Evolutionary conservation across 345 rosid species (phyloP).

Genomic region (Turnera subulata): DNA sequence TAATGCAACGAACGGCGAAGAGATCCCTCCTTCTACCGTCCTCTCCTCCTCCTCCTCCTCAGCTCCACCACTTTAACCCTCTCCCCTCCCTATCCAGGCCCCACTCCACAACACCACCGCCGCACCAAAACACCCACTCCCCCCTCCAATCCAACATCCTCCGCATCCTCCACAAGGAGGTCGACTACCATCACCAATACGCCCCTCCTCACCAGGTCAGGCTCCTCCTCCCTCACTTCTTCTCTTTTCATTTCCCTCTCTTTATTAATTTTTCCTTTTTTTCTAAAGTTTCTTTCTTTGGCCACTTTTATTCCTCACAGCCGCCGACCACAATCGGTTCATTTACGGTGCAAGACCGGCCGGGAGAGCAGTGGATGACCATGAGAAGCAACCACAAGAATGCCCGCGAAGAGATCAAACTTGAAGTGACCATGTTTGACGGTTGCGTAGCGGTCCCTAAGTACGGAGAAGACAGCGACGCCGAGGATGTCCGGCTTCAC

Average conservation of each 20-base stretch:
- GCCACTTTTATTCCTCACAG: constrained; percentile 26
- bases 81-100: constrained; percentile 14
- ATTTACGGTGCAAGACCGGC: constrained; percentile 50
- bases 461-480: constrained; percentile 44
- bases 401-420: constrained; percentile 41
- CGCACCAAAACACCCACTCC: constrained; percentile 25
- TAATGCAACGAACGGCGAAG: background rate
- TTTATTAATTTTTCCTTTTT: background rate
- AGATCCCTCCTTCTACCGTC: background rate
- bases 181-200: constrained; percentile 53
- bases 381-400: constrained; percentile 41
- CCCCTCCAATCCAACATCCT: constrained; percentile 58
- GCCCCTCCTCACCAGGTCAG: constrained; percentile 58
- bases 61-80: too few relatives aligned
- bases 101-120: constrained; percentile 14
- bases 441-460: constrained; percentile 44
- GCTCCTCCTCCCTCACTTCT: background rate
- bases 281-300: background rate
- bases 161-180: constrained; percentile 54
- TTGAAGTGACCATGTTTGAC: constrained; percentile 69
- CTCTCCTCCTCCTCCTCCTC: background rate
- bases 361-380: constrained; percentile 50
- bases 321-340: constrained; percentile 46
- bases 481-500: constrained; percentile 45
- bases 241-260: background rate